Evolutionary conservation across 2,329 filamentous ascomycete species (phyloP), one percentile per base, ranked within the genome.

Genomic region (Ilyonectria mors-panacis): DNA sequence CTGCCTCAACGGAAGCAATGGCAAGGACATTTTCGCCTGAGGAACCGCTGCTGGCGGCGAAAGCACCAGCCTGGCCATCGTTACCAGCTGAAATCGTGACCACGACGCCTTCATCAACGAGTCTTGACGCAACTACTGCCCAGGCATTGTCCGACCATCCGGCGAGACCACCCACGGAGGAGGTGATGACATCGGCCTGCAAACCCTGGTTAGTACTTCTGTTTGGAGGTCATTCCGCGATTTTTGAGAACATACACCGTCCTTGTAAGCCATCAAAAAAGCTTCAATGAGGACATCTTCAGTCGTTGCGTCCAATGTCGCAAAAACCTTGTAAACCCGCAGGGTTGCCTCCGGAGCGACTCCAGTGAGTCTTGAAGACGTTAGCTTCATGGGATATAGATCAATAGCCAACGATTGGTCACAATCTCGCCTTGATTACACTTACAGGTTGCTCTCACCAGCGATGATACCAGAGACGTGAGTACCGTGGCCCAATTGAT

Each of bases 21-120:
- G 82, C 78, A 10, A 84, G 79, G 4, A 83, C 82, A n/a, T 81
- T 78, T 33, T 76, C 78, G 4, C 82, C 83, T 8, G 81, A 79
- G 2, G 83, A 78, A 4, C 83, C 84, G 5, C 77, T 79, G 47
- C 77, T 78, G 6, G 79, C 78, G 33, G 80, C 82, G 72, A 85
- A 85, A 0, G 83, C 75, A 2, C 84, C 84, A 17, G 75, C 70
- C 6, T 73, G 73, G 15, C 84, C 84, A 8, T 79, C 78, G 59
- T 86, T 86, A 30, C 84, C 84, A 7, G 80, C 82, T 0, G 83
- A 79, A 26, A 85, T 79, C 6, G 81, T 81, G 35, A 84, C 78
- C 10, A 83, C 79, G 7, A 85, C 78, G 6, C 84, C 83, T 6
- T 81, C 76, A 8, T 84, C 80, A 12, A 81, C 79, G 44, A 81